These are phyloP conservation scores for Tolypocladium guangdongense DNA, from an alignment of 2,329 filamentous ascomycete genomes.

Conservation along the genomic window DNA sequence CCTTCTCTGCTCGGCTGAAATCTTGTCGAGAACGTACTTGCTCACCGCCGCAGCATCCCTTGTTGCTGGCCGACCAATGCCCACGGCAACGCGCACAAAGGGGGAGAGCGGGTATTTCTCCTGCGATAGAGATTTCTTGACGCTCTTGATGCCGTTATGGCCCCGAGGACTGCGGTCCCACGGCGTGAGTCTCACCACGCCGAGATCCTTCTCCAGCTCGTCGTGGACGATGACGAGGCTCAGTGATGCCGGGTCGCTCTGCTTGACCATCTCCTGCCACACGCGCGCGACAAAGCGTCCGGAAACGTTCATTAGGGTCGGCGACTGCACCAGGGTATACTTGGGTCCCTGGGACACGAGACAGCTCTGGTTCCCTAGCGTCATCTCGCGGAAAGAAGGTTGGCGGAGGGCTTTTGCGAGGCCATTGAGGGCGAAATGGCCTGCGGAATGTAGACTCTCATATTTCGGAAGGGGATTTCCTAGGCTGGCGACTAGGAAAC, in stretches of 20 bases:
- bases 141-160: conserved; percentile 66
- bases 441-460: conserved; percentile 76
- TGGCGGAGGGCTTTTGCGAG: conserved; percentile 37
- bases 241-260: conserved; percentile 20
- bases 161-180: conserved; percentile 56
- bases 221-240: conserved; percentile 75
- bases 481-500: conserved; percentile 72
- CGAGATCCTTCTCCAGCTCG: conserved; percentile 66
- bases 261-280: conserved; percentile 45
- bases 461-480: conserved; percentile 73
- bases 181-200: conserved; percentile 52
- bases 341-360: conserved; percentile 35
- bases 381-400: conserved; percentile 35
- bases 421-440: conserved; percentile 63
- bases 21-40: conserved; percentile 64
- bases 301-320: conserved; percentile 73
- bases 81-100: conserved; percentile 60
- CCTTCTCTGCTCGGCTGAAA: conserved; percentile 41
- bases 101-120: conserved; percentile 27
- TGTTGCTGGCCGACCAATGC: conserved; percentile 72
- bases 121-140: conserved; percentile 38
- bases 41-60: conserved; percentile 59
- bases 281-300: conserved; percentile 59
- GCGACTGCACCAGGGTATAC: conserved; percentile 63
- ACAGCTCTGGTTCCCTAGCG: conserved; percentile 41